phyloP scores from a whole-genome alignment of 495 filamentous ascomycete species.

The Ramalina intermedia region DNA sequence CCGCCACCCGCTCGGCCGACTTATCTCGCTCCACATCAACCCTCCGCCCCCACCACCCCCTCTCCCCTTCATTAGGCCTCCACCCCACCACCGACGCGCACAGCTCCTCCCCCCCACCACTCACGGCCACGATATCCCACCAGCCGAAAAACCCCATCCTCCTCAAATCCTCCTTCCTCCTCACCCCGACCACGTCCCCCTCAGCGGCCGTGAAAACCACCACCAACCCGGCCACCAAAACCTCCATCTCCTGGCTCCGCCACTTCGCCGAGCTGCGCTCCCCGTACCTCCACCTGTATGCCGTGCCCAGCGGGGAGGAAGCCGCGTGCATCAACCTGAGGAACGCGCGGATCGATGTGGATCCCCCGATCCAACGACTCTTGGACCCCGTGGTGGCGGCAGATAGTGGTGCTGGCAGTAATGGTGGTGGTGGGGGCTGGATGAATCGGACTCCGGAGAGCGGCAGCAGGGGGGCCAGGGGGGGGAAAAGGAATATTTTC shows the following conservation, averaged over 20 bases:
- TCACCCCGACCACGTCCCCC: not conserved
- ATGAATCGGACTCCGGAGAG: slow-evolving; percentile 1
- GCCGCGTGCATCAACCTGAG: slow-evolving; percentile 73
- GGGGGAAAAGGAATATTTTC: slow-evolving; percentile 57
- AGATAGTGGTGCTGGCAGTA: slow-evolving; percentile 17
- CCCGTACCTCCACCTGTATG: slow-evolving; percentile 85
- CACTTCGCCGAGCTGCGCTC: slow-evolving; percentile 85
- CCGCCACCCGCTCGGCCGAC: slow-evolving; percentile 50
- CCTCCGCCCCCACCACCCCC: not conserved
- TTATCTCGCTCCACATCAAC: slow-evolving; percentile 17
- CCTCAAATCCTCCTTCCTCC: slow-evolving; percentile 8
- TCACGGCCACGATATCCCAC: slow-evolving; percentile 11
- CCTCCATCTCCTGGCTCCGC: slow-evolving; percentile 49
- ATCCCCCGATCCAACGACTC: slow-evolving; percentile 71
- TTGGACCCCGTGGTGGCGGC: slow-evolving; percentile 32
- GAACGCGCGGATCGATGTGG: slow-evolving; percentile 72
- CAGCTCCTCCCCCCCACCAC: slow-evolving; percentile 7
- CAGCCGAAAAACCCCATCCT: slow-evolving; percentile 9
- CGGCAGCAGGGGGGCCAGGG: slow-evolving; percentile 23
- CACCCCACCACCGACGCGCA: slow-evolving; percentile 12
- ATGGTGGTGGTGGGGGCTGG: slow-evolving; percentile 24
- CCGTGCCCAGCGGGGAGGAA: slow-evolving; percentile 73
- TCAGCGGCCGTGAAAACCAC: not conserved
- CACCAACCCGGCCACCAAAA: slow-evolving; percentile 1
- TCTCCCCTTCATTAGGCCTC: not conserved